Evolutionary conservation across 495 filamentous ascomycete genomes (phyloP).

Genomic region (Astrothelium macrocarpum): DNA sequence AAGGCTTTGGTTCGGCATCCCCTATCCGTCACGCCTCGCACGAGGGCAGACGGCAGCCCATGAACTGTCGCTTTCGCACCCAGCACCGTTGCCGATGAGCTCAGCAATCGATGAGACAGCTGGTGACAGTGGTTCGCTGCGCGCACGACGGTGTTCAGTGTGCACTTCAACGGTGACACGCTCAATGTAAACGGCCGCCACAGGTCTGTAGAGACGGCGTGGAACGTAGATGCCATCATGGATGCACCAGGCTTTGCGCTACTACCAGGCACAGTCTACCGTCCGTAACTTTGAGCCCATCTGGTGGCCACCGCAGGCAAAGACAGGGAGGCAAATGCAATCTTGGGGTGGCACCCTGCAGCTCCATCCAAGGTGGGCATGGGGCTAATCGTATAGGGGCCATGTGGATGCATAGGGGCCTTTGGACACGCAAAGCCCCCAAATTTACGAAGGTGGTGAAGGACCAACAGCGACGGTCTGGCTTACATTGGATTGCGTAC

Average conservation of each 20-base stretch:
- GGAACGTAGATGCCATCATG: neutral
- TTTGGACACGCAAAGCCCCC: no score
- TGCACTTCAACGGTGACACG: neutral
- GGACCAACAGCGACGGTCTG: neutral
- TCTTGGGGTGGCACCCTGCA: constrained; percentile 1
- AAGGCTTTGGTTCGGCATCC: constrained; percentile 2
- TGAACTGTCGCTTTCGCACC: neutral
- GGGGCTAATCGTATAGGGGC: no score
- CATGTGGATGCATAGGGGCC: no score
- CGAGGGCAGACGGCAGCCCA: neutral
- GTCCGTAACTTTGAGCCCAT: neutral
- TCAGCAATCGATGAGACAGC: neutral
- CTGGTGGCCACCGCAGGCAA: neutral
- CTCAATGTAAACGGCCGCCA: neutral
- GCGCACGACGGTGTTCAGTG: neutral
- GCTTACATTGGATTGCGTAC: neutral
- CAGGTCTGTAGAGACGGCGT: neutral
- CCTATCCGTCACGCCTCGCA: neutral
- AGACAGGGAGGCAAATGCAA: neutral
- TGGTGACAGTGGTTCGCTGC: neutral
- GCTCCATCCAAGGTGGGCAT: neutral
- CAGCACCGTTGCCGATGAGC: neutral
- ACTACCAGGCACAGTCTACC: neutral
- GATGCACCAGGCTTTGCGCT: neutral
- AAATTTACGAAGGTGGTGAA: neutral